Evolutionary conservation across 1,284 basidiomycete species (phyloP).

Genomic region (Inonotus hispidus): DNA sequence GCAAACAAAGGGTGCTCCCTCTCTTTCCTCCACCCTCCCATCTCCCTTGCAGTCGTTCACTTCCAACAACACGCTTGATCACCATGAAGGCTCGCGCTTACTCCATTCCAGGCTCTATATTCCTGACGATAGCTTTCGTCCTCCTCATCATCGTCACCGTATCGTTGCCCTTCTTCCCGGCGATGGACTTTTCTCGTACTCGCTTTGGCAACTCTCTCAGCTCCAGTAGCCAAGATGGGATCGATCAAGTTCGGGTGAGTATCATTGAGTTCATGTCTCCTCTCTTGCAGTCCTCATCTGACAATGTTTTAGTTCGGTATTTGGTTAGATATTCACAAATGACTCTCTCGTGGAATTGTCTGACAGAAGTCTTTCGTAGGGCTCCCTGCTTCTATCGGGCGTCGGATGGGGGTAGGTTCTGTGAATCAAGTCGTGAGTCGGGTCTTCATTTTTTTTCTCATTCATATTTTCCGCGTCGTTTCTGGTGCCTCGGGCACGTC

Average conservation of each 20-base stretch:
- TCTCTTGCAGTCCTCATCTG: background rate
- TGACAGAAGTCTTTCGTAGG: slow-evolving; percentile 33
- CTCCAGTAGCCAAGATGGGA: slow-evolving; percentile 25
- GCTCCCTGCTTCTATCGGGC: slow-evolving; percentile 47
- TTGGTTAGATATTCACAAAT: slow-evolving; percentile 38
- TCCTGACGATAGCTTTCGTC: slow-evolving; percentile 58
- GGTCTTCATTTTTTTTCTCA: background rate
- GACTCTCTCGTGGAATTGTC: background rate
- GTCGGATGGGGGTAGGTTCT: slow-evolving; percentile 40
- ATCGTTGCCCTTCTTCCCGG: slow-evolving; percentile 60
- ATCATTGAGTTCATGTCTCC: background rate
- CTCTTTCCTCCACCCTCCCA: too few species aligned
- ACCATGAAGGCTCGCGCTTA: slow-evolving; percentile 4
- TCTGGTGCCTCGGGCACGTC: background rate
- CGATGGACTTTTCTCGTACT: slow-evolving; percentile 58
- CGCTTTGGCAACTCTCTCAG: slow-evolving; percentile 36
- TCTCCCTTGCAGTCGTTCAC: too few species aligned
- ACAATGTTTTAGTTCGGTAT: slow-evolving; percentile 45
- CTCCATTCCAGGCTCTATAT: slow-evolving; percentile 39
- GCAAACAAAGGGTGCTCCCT: too few species aligned
- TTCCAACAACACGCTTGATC: background rate
- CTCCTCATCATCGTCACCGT: slow-evolving; percentile 63
- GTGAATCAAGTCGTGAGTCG: slow-evolving; percentile 33
- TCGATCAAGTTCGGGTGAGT: slow-evolving; percentile 54
- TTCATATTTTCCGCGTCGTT: background rate